Base-by-base conservation (phyloP, 345 rosid genomes). In the Eutrema yunnanense region DNA sequence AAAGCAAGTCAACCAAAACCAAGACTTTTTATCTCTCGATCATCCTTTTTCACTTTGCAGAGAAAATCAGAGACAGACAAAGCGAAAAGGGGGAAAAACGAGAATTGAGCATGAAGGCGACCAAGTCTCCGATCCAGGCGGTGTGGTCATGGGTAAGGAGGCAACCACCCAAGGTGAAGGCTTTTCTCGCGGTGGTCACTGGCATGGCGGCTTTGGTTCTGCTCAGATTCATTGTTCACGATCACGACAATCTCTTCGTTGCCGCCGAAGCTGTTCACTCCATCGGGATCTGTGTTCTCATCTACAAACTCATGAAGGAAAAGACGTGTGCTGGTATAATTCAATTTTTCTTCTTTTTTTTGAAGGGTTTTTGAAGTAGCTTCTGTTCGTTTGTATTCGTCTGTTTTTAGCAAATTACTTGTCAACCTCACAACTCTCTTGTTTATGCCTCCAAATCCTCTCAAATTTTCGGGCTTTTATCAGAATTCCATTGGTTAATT, bases 221-320 rank as follows among this genome's bases (percentile, higher is more conserved):
- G 11, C 98, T 96, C 78, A 84, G 99, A 60, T 90, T 79, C 90
- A 86, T 96, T 64, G 99, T 96, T 12, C 88, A 90, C 79, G 99
- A 96, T 64, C 99, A 96, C 72, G 99, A 96, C 72, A 96, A 92
- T 73, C 99, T 96, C 78, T 96, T 96, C 71, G 97, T 92, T 9
- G 99, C 99, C 36, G 94, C 99, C 5, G 98, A 96, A 87, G 97
- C 97, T 26, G 97, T 92, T 12, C 99, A 96, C 80, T 92, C 98
- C 34, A 81, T 96, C 12, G 99, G 99, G 70, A 96, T 96, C 82
- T 80, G 84, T 57, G 96, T 95, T 58, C 96, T 95, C 38, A 95
- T 92, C 29, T 95, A 95, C 80, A 95, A 95, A 81, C 91, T 96
- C 74, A 92, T 78, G 82, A 92, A 90, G 82, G 99, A 96, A 82